Conservation (phyloP, 1,284 basidiomycete species). For the Coniferiporia weirii region DNA sequence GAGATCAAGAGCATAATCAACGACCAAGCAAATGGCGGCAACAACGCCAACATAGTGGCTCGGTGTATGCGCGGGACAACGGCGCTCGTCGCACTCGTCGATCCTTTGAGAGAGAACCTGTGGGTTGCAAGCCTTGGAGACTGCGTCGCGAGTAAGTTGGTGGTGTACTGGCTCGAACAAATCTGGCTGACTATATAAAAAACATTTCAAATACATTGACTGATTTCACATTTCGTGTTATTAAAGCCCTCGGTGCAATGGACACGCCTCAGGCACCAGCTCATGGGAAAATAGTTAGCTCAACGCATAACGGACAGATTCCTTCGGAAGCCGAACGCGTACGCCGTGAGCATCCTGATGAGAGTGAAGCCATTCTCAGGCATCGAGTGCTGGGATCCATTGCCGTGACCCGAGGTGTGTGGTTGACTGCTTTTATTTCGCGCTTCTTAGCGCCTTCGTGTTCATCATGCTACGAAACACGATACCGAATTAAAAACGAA, state of each 20-base stretch:
- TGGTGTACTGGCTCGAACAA: neutral
- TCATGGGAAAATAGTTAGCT: constrained; percentile 22
- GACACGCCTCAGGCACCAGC: constrained; percentile 24
- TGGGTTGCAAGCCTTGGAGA: constrained; percentile 36
- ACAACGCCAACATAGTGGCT: constrained; percentile 27
- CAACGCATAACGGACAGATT: constrained; percentile 31
- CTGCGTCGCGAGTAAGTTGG: constrained; percentile 30
- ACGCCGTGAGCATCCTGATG: constrained; percentile 30
- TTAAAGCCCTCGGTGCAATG: constrained; percentile 25
- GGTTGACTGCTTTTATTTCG: neutral
- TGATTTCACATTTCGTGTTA: neutral
- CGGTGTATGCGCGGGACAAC: constrained; percentile 34
- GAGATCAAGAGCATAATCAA: constrained; percentile 35
- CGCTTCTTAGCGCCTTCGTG: too few species aligned
- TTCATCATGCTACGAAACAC: too few species aligned
- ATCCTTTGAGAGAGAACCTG: constrained; percentile 26
- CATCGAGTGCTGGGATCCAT: constrained; percentile 30
- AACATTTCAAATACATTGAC: neutral
- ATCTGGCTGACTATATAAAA: neutral
- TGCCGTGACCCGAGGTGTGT: constrained; percentile 29
- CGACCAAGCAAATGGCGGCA: constrained; percentile 35
- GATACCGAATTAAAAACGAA: neutral
- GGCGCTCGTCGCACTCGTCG: constrained; percentile 29
- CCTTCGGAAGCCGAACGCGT: constrained; percentile 27
- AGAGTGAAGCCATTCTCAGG: constrained; percentile 24